These are phyloP conservation scores for Eucalyptus paniculata DNA, from an alignment of 345 rosid species.

Conservation along the genomic window DNA sequence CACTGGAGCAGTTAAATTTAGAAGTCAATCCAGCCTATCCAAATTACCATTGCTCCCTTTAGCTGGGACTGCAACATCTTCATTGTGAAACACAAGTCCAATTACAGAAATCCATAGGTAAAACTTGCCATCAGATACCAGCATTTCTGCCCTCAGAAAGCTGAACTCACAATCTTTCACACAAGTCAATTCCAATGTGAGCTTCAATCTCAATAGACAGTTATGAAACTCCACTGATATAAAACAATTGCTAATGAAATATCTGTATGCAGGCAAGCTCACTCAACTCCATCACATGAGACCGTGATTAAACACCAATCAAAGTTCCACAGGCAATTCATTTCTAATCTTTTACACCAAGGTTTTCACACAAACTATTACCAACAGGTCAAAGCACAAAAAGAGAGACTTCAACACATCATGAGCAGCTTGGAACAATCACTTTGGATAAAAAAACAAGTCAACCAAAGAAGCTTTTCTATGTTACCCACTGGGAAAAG, in stretches of 20 bases:
- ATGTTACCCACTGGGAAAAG: conserved; percentile 27
- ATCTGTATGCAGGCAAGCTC: neutral
- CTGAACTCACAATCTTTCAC: neutral
- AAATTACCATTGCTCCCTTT: neutral
- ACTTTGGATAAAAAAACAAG: neutral
- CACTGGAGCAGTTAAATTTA: neutral
- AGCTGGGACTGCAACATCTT: neutral
- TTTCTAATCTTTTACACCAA: neutral
- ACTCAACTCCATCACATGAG: neutral
- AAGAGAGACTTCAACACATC: neutral
- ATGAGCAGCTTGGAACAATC: neutral
- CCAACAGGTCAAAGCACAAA: neutral
- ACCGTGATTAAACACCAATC: neutral
- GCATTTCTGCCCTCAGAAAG: neutral
- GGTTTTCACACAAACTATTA: neutral
- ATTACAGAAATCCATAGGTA: neutral
- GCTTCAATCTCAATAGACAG: neutral
- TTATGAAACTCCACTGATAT: neutral
- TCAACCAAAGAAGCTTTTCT: neutral
- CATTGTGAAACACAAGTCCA: neutral
- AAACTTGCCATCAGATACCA: neutral
- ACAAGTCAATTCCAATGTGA: neutral
- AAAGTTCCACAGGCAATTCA: neutral
- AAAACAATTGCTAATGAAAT: neutral
- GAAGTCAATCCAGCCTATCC: neutral